These are phyloP conservation scores for Globisporangium echinulatum DNA, from an alignment of 352 stramenopile species.

Conservation along the genomic window DNA sequence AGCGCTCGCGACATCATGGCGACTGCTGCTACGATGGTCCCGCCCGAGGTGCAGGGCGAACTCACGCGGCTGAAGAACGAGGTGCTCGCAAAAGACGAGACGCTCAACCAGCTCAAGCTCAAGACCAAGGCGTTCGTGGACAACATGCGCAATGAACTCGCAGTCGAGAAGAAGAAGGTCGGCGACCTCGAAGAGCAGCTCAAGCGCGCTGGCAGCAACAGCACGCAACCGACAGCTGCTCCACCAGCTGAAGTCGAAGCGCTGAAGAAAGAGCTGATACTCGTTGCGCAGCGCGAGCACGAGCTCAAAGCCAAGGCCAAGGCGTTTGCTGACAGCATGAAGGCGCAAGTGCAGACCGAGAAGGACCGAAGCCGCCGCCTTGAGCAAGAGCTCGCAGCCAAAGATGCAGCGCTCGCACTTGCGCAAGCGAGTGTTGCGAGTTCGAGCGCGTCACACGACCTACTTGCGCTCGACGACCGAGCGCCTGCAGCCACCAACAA, in stretches of 20 bases:
- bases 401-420: conserved; percentile 22
- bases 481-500: conserved; percentile 5
- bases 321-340: conserved; percentile 62
- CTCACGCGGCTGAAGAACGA: conserved; percentile 51
- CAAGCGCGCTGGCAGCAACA: conserved; percentile 13
- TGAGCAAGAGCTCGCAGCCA: conserved; percentile 48
- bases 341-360: conserved; percentile 49
- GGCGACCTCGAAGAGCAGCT: conserved; percentile 46
- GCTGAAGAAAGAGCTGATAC: conserved; percentile 39
- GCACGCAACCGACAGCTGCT: neutral
- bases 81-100: conserved; percentile 67
- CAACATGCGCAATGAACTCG: conserved; percentile 62
- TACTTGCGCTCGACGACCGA: conserved; percentile 14
- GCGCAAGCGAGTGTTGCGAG: conserved; percentile 15
- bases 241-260: conserved; percentile 21
- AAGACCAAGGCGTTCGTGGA: conserved; percentile 84
- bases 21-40: conserved; percentile 3
- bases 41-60: conserved; percentile 31
- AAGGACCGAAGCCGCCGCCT: conserved; percentile 44
- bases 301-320: conserved; percentile 69
- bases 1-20: neutral
- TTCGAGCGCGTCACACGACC: conserved; percentile 10
- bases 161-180: conserved; percentile 62
- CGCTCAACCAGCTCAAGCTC: conserved; percentile 73
- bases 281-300: conserved; percentile 38